These are phyloP conservation scores for Mycena indigotica DNA, from an alignment of 768 basidiomycete species.

Conservation along the genomic window DNA sequence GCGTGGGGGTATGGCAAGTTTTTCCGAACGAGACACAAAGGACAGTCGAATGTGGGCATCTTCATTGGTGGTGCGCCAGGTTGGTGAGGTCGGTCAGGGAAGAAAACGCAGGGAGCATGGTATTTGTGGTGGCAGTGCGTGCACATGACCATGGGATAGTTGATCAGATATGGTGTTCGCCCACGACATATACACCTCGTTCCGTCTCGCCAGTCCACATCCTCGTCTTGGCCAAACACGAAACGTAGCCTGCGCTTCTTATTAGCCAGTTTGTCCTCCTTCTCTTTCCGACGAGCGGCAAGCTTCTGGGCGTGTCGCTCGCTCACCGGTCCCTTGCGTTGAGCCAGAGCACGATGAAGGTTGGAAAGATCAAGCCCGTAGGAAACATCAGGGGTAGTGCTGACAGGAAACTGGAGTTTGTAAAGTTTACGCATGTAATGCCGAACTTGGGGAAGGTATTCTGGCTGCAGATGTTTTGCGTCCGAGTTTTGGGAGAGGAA, in stretches of 20 bases:
- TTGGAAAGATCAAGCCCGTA: conserved; percentile 84
- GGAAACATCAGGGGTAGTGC: conserved; percentile 77
- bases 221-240: conserved; percentile 75
- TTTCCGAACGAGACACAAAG: conserved; percentile 77
- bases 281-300: conserved; percentile 18
- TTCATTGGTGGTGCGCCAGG: too few relatives aligned
- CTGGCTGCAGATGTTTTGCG: conserved; percentile 69
- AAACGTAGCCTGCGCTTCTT: conserved; percentile 62
- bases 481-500: conserved; percentile 75
- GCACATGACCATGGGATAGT: conserved; percentile 68
- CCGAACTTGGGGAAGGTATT: conserved; percentile 80
- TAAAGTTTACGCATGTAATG: conserved; percentile 91
- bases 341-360: conserved; percentile 78
- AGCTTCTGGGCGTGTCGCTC: conserved; percentile 20
- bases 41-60: conserved; percentile 60
- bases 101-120: conserved; percentile 78
- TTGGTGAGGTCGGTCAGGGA: conserved; percentile 47
- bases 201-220: conserved; percentile 71
- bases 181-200: conserved; percentile 84
- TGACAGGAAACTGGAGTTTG: conserved; percentile 87
- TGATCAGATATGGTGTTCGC: conserved; percentile 58
- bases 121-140: conserved; percentile 66
- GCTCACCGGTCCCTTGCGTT: conserved; percentile 51
- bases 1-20: conserved; percentile 71
- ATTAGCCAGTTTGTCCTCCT: conserved; percentile 35